Base-by-base conservation (phyloP, 352 stramenopile species). In the Globisporangium okanoganense region DNA sequence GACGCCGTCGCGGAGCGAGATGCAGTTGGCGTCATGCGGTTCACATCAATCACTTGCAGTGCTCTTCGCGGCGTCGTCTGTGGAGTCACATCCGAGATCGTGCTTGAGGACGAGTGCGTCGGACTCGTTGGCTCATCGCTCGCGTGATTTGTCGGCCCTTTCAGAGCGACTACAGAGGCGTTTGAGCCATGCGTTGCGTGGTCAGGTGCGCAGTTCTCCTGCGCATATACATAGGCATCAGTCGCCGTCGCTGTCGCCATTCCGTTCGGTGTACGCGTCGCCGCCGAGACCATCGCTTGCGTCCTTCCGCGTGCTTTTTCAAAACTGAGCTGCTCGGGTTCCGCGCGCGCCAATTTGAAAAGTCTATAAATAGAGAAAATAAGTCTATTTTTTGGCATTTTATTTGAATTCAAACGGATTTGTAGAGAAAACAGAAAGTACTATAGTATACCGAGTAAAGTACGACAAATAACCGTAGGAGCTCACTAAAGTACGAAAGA, bases 161-260 rank as follows among this genome's bases (percentile, higher is more conserved):
- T 53, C 54, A 59, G 27, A 31, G 58, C 53, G 6, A 33, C 22
- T 12, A 67, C 45, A 27, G 62, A 18, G 2, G 8, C 24, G 31
- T 70, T 66, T 9, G 38, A 14, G 8, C 22, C n/a, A 20, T 49
- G 29, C 55, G 31, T 56, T 41, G 41, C 52, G 60, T 50, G 41
- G 0, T 40, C 54, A 27, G 65, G 67, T 8, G 75, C 67, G 55
- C 66, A 31, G 33, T 81, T 82, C 62, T 82, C 70, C 52, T 73
- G 72, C n/a, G 65, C 61, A n/a, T 66, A 22, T n/a, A 18, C 13
- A 38, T 25, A 24, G 16, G 25, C 16, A 18, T 54, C 48, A 2
- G 12, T 16, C 12, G 41, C n/a, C 47, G 35, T 31, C 9, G 25
- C 47, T 16, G 9, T 22, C 38, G 7, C 14, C 38, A 16, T n/a